Conservation (phyloP, 805 yeast genomes). For the Candida quercuum region DNA sequence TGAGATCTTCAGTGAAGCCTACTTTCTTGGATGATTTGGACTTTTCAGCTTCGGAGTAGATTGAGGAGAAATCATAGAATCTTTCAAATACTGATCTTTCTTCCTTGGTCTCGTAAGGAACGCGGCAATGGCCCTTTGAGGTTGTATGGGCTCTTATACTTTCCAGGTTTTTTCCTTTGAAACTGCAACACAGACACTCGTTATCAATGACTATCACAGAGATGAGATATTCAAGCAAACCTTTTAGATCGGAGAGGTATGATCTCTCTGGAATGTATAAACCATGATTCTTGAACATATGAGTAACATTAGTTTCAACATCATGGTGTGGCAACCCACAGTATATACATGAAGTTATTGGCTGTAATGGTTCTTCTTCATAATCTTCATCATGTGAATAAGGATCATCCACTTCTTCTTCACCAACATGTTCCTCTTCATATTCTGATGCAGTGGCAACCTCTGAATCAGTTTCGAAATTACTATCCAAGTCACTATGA, state of each 20-base stretch:
- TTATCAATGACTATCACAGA: conserved; percentile 81
- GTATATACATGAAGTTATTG: conserved; percentile 47
- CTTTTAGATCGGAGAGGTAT: conserved; percentile 62
- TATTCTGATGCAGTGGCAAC: conserved; percentile 30
- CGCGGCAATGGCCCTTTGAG: conserved; percentile 78
- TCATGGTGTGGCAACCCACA: conserved; percentile 51
- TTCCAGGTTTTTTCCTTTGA: conserved; percentile 78
- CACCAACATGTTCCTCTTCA: conserved; percentile 26
- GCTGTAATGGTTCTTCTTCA: conserved; percentile 29
- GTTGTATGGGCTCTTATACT: conserved; percentile 87
- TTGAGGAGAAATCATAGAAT: conserved; percentile 77
- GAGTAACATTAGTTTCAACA: conserved; percentile 56
- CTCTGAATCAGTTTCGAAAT: conserved; percentile 45
- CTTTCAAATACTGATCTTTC: conserved; percentile 72
- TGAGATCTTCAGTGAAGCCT: conserved; percentile 26
- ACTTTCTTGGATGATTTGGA: conserved; percentile 23
- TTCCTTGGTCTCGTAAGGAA: conserved; percentile 81
- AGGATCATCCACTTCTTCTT: conserved; percentile 20
- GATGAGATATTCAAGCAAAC: conserved; percentile 69
- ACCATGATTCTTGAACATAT: conserved; percentile 80
- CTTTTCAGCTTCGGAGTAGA: conserved; percentile 40
- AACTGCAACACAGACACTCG: conserved; percentile 75
- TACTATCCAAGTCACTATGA: conserved; percentile 30
- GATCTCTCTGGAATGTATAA: conserved; percentile 80
- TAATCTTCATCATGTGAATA: conserved; percentile 11